Conservation (phyloP, 495 filamentous ascomycete species). For the Lindgomyces ingoldianus region DNA sequence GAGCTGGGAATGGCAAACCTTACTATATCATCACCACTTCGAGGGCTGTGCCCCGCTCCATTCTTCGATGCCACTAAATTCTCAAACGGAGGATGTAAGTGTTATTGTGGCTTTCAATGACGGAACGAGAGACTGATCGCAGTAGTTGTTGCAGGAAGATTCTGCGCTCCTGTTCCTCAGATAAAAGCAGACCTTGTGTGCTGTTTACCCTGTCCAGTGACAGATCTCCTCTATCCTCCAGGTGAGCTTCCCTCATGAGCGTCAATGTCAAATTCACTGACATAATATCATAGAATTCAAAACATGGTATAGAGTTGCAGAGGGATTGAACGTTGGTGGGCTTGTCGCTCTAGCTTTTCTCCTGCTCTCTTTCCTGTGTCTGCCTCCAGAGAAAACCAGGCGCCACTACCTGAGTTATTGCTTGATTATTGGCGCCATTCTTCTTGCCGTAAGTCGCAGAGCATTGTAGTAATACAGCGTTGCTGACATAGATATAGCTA, state of each 20-base stretch:
- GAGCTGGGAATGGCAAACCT: conserved; percentile 29
- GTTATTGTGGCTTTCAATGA: conserved; percentile 16
- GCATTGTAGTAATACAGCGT: not conserved
- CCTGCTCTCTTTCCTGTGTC: conserved; percentile 74
- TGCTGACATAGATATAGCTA: conserved; percentile 52
- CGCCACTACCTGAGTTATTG: conserved; percentile 91
- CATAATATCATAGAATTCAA: conserved; percentile 56
- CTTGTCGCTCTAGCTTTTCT: conserved; percentile 73
- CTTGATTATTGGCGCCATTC: conserved; percentile 68
- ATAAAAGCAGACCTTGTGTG: conserved; percentile 56
- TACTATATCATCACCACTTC: conserved; percentile 30
- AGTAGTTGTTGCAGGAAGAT: conserved; percentile 67
- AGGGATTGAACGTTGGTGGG: conserved; percentile 77
- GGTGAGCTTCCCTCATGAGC: conserved; percentile 47
- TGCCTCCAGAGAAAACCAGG: conserved; percentile 87
- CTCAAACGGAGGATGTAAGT: conserved; percentile 67
- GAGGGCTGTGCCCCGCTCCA: conserved; percentile 62
- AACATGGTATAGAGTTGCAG: conserved; percentile 62
- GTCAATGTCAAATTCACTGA: conserved; percentile 26
- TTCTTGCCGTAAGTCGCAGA: conserved; percentile 69
- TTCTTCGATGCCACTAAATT: conserved; percentile 65
- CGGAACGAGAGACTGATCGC: conserved; percentile 35
- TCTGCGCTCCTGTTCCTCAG: conserved; percentile 57
- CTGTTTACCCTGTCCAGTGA: conserved; percentile 87
- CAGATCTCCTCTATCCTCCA: conserved; percentile 81